These are phyloP conservation scores for Xylariaceae sp. DNA, from an alignment of 2,329 filamentous ascomycete genomes.

Conservation along the genomic window DNA sequence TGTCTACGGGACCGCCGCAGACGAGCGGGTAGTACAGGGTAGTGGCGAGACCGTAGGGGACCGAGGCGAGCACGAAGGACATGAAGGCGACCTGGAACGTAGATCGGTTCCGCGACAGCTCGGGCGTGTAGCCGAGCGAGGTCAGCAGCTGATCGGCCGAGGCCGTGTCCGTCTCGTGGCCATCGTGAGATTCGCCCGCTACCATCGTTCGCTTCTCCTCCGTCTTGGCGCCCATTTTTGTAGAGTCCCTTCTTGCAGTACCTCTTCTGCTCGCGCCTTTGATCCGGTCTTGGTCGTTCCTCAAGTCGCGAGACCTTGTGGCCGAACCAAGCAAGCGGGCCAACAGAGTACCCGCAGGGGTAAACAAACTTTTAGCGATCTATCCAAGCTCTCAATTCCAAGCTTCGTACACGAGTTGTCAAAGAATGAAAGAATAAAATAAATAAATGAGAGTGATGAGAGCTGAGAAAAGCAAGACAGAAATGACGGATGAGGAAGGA, in stretches of 20 bases:
- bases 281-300: neutral
- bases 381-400: too few species aligned
- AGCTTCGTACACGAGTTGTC: neutral
- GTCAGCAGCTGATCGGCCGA: constrained; percentile 59
- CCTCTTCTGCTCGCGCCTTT: neutral
- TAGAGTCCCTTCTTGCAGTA: neutral
- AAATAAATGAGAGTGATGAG: neutral
- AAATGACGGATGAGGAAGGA: neutral
- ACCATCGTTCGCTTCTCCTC: constrained; percentile 13
- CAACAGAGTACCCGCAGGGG: too few species aligned
- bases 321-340: too few species aligned
- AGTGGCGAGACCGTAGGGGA: constrained; percentile 68
- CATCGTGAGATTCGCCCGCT: constrained; percentile 9
- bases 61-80: constrained; percentile 70
- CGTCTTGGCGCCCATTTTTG: constrained; percentile 17
- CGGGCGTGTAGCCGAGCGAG: constrained; percentile 61
- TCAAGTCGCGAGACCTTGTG: neutral
- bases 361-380: too few species aligned
- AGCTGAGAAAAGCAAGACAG: neutral
- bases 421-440: neutral
- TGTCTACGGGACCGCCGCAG: constrained; percentile 61
- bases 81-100: constrained; percentile 68
- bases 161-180: constrained; percentile 31
- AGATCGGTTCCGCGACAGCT: constrained; percentile 59
- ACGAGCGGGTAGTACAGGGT: constrained; percentile 63